Evolutionary conservation across 352 stramenopile genomes (phyloP), one percentile per base, ranked within the genome.

Genomic region (Phytophthora litchii): DNA sequence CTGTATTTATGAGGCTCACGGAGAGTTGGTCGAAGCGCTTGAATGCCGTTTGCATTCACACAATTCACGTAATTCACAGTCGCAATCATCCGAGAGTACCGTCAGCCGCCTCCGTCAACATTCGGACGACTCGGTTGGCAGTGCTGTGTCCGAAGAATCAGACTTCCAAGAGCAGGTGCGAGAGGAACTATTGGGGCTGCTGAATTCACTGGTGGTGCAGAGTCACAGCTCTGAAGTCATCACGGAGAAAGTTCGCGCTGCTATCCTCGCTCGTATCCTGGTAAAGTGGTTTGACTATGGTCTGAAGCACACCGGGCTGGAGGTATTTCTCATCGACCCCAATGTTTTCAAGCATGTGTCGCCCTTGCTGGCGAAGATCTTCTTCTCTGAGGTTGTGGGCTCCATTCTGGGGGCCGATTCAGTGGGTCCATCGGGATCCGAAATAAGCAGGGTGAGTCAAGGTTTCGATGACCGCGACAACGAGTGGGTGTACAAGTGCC

Each of bases 281-380:
- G 78, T 94, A 16, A 93, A 94, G 53, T 95, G 86, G 86, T 91
- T 91, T 41, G 83, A 93, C 16, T 93, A 88, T 42, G 78, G 72
- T 12, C 54, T 94, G 10, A 47, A 78, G 4, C 71, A 67, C 17
- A 69, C 70, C 1, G 78, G 83, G 16, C 64, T 95, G 8, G 86
- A 95, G 47, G 67, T 76, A 0, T 83, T 83, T 40, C 59, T 95
- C 5, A 77, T 83, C 21, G 78, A 91, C 20, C 50, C 69, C 2
- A 67, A 72, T 3, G 80, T 92, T 21, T 92, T 89, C 34, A 37
- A 52, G 17, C 70, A 85, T 32, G 78, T 94, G 4, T 74, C 83
- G 7, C 64, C 75, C 1, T 71, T 92, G 10, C 45, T 94, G 17
- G 75, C 77, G 1, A 74, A 78, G 34, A 92, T 94, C 31, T 91